phyloP scores from a whole-genome alignment of 2,329 filamentous ascomycete species.

The Botrytis tulipae region DNA sequence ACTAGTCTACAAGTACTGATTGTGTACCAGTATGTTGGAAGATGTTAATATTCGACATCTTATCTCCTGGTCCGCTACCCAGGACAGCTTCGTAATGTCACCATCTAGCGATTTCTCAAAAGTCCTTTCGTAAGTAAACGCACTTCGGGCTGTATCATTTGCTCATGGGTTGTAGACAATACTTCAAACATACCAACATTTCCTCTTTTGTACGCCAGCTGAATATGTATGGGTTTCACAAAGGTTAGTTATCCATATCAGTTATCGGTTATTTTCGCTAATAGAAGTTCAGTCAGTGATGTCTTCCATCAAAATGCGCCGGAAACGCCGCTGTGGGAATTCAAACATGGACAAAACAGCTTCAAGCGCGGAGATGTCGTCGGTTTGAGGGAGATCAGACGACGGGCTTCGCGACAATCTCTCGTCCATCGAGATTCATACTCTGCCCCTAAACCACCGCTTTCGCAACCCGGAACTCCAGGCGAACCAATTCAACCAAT shows the following conservation, averaged over 20 bases:
- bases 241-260: conserved; percentile 59
- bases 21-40: conserved; percentile 78
- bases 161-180: conserved; percentile 63
- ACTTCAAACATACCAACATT: conserved; percentile 99
- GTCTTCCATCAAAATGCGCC: conserved; percentile 95
- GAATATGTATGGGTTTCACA: conserved; percentile 99
- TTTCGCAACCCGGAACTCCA: conserved; percentile 80
- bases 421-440: conserved; percentile 91
- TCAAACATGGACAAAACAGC: conserved; percentile 95
- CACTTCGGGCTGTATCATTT: conserved; percentile 9
- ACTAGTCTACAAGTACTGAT: conserved; percentile 24
- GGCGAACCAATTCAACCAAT: conserved; percentile 71
- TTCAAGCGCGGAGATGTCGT: conserved; percentile 94
- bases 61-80: conserved; percentile 91
- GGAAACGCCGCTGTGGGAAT: conserved; percentile 95
- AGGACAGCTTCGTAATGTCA: conserved; percentile 98
- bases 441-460: conserved; percentile 68
- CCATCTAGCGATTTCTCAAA: conserved; percentile 97
- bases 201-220: conserved; percentile 96
- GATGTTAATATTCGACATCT: conserved; percentile 89
- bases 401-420: conserved; percentile 87
- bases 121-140: conserved; percentile 78
- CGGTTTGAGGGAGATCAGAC: conserved; percentile 90
- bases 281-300: conserved; percentile 73
- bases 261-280: conserved; percentile 28